These are phyloP conservation scores for Tilletia caries DNA, from an alignment of 1,284 basidiomycete genomes.

Conservation along the genomic window DNA sequence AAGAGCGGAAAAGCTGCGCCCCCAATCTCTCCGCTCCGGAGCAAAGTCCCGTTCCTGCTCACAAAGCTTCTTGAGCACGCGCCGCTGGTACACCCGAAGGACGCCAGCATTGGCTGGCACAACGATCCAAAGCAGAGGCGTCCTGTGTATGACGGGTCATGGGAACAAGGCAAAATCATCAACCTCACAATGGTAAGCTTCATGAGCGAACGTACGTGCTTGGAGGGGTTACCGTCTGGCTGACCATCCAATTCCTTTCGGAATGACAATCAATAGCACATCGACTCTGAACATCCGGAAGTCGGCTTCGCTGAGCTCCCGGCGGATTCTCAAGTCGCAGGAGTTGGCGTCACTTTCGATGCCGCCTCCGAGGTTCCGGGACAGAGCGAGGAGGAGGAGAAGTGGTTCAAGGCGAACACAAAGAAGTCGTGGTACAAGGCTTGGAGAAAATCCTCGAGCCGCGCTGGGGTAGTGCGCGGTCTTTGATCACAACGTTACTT, in stretches of 20 bases:
- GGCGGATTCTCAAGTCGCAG: constrained; percentile 27
- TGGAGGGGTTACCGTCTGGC: too few species aligned
- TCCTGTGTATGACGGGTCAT: not conserved
- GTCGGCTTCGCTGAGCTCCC: constrained; percentile 46
- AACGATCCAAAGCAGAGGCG: constrained; percentile 6
- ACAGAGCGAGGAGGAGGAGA: not conserved
- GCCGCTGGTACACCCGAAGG: constrained; percentile 46
- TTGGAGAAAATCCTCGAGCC: not conserved
- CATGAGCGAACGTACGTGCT: constrained; percentile 14
- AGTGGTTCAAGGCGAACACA: not conserved
- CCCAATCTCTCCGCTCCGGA: constrained; percentile 10
- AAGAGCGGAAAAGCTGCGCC: constrained; percentile 17
- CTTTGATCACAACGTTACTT: not conserved
- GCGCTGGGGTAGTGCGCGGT: not conserved
- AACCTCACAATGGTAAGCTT: constrained; percentile 16
- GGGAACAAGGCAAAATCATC: not conserved
- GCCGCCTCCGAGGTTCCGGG: constrained; percentile 36
- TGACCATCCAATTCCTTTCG: too few species aligned
- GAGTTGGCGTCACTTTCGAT: constrained; percentile 32
- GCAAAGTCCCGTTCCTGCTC: constrained; percentile 8
- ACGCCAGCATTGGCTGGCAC: constrained; percentile 27
- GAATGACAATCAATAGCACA: too few species aligned
- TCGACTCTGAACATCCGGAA: constrained; percentile 33
- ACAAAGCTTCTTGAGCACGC: constrained; percentile 40
- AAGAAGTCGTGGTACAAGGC: not conserved